phyloP scores from a whole-genome alignment of 1,284 basidiomycete genomes.

The Leccinum insigne region DNA sequence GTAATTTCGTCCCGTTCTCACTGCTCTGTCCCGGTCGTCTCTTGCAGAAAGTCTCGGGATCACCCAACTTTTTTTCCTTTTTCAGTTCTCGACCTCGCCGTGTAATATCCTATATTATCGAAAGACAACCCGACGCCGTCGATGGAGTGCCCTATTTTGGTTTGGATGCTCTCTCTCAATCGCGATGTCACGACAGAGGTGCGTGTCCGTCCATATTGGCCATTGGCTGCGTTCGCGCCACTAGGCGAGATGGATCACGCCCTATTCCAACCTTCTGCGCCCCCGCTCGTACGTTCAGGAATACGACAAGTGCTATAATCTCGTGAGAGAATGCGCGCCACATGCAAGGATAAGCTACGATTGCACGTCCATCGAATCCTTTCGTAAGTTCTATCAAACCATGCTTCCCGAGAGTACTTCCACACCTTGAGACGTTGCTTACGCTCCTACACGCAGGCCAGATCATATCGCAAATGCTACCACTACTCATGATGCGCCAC shows the following conservation, averaged over 20 bases:
- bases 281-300: constrained; percentile 45
- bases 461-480: constrained; percentile 70
- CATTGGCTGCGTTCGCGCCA: not conserved
- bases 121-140: not conserved
- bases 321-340: constrained; percentile 56
- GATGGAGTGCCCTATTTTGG: constrained; percentile 65
- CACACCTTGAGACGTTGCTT: not conserved
- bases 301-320: constrained; percentile 62
- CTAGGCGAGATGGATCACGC: constrained; percentile 8
- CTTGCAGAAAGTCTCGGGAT: not conserved
- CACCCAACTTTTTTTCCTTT: not conserved
- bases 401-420: not conserved
- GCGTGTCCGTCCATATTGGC: constrained; percentile 21
- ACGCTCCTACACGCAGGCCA: constrained; percentile 45
- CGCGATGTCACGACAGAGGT: constrained; percentile 68
- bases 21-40: not conserved
- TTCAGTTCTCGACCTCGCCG: constrained; percentile 5
- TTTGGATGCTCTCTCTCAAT: constrained; percentile 77
- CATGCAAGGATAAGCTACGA: constrained; percentile 53
- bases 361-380: constrained; percentile 56
- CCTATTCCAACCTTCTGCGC: not conserved
- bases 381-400: constrained; percentile 49
- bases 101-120: constrained; percentile 4
- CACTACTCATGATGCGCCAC: constrained; percentile 82
- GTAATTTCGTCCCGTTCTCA: constrained; percentile 1